phyloP scores from a whole-genome alignment of 441 rosid genomes.

The Adansonia rubrostipa region DNA sequence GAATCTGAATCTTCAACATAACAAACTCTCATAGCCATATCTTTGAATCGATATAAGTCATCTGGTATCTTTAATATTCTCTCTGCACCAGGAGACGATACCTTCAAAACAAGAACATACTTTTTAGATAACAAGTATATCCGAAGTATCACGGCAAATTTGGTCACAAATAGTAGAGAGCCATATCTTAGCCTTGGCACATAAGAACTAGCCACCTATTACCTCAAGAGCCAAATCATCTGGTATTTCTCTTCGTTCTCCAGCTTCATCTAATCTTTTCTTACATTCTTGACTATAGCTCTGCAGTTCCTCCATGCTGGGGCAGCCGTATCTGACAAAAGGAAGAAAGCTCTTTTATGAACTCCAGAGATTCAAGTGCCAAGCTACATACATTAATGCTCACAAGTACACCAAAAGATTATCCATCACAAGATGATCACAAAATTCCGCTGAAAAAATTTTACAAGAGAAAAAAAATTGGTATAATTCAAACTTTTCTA shows the following conservation, averaged over 20 bases:
- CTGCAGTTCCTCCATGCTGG: constrained; percentile 81
- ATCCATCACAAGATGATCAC: constrained; percentile 12
- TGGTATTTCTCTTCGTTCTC: constrained; percentile 63
- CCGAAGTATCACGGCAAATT: neutral
- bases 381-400: neutral
- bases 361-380: constrained; percentile 8
- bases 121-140: neutral
- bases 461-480: neutral
- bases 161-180: neutral
- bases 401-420: neutral
- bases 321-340: constrained; percentile 78
- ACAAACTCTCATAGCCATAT: constrained; percentile 73
- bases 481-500: neutral
- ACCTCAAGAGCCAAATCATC: constrained; percentile 90
- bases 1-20: constrained; percentile 52
- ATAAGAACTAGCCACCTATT: constrained; percentile 23
- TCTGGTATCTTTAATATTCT: constrained; percentile 77
- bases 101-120: constrained; percentile 44
- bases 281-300: constrained; percentile 67
- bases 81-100: constrained; percentile 94
- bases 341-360: constrained; percentile 1
- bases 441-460: neutral
- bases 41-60: constrained; percentile 75
- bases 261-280: constrained; percentile 81
- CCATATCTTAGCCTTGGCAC: neutral